Conservation (phyloP, 2,329 filamentous ascomycete species). For the Aspergillus sp. region DNA sequence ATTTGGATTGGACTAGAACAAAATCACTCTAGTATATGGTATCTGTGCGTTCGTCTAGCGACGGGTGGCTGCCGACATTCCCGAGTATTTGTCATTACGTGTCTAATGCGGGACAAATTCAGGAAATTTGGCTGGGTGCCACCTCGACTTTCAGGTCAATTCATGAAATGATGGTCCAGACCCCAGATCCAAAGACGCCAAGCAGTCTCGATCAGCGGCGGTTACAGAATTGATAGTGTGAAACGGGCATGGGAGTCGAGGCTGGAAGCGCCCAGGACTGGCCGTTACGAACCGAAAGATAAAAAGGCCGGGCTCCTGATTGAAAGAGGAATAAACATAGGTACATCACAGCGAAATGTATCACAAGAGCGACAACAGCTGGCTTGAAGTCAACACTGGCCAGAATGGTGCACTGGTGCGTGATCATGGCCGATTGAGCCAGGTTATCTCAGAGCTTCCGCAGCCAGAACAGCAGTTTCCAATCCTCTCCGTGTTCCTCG, state of each 20-base stretch:
- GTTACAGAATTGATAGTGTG: background rate
- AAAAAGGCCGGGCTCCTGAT: background rate
- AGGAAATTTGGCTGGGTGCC: no score
- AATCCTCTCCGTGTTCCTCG: constrained; percentile 8
- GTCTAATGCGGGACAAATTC: no score
- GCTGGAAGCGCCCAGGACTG: background rate
- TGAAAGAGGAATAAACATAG: background rate
- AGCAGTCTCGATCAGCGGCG: background rate
- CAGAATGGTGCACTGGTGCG: background rate
- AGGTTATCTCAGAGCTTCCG: constrained; percentile 1
- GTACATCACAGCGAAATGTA: background rate
- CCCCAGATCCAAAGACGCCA: background rate
- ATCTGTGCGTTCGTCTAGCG: no score
- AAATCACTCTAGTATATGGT: no score
- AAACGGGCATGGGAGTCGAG: background rate
- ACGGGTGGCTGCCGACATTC: no score
- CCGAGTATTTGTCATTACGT: no score
- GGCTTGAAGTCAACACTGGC: background rate
- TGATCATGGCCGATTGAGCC: constrained; percentile 7
- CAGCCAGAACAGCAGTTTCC: constrained; percentile 2
- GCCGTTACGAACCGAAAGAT: background rate
- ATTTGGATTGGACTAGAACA: no score
- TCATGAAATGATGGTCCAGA: background rate
- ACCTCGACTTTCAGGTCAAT: no score
- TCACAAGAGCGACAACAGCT: background rate